These are phyloP conservation scores for Ensete glaucum DNA, from an alignment of 176 grass and related monocot genomes.

Conservation along the genomic window DNA sequence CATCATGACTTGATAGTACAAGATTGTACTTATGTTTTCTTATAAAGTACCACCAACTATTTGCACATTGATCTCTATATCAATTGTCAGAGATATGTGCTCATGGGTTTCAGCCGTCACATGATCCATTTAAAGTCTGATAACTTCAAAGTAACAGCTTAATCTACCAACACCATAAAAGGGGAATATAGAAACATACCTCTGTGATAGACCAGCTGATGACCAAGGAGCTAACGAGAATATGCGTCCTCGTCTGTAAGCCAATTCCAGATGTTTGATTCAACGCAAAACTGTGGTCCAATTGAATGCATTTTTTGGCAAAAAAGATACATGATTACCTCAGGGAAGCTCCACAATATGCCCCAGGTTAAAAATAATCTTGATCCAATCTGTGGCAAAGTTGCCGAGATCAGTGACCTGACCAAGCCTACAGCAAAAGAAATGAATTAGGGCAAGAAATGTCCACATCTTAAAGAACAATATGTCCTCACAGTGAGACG, in stretches of 20 bases:
- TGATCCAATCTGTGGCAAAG: constrained; percentile 31
- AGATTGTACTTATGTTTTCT: not conserved
- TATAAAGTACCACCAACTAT: too few relatives aligned
- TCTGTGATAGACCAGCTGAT: constrained; percentile 97
- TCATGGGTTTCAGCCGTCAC: not conserved
- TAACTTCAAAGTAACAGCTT: too few relatives aligned
- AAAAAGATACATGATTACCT: constrained; percentile 13
- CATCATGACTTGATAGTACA: not conserved
- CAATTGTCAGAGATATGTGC: not conserved
- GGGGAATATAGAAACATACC: constrained; percentile 26
- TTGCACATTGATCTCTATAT: too few relatives aligned
- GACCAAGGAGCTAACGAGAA: constrained; percentile 67
- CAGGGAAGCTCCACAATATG: constrained; percentile 40
- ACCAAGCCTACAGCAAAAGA: constrained; percentile 32
- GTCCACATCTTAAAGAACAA: not conserved
- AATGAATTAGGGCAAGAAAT: not conserved
- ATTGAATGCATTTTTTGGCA: too few relatives aligned
- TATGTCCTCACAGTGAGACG: not conserved
- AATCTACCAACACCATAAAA: too few relatives aligned
- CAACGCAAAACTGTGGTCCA: not conserved
- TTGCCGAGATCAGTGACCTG: constrained; percentile 34
- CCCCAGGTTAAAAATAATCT: constrained; percentile 43
- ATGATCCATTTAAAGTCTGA: not conserved
- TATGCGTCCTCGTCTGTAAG: constrained; percentile 47
- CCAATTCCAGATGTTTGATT: not conserved